Evolutionary conservation across 1,284 basidiomycete genomes (phyloP).

Genomic region (Malassezia equina): DNA sequence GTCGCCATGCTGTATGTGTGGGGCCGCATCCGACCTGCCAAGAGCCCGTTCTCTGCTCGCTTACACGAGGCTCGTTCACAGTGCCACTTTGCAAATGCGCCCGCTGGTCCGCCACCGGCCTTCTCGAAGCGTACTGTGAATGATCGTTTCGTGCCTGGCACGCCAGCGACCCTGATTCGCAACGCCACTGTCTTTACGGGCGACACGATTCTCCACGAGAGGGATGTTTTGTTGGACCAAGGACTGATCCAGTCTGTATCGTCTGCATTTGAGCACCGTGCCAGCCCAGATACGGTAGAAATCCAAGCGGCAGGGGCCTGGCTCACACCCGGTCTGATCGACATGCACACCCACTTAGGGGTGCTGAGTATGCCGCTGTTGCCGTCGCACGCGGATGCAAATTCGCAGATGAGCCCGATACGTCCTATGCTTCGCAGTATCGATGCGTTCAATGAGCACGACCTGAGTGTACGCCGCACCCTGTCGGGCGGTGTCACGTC

Average conservation of each 20-base stretch:
- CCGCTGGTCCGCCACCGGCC: constrained; percentile 51
- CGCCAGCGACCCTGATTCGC: constrained; percentile 59
- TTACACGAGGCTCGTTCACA: constrained; percentile 8
- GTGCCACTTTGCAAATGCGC: constrained; percentile 20
- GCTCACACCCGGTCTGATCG: constrained; percentile 55
- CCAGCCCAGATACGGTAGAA: constrained; percentile 1
- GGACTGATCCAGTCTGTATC: constrained; percentile 51
- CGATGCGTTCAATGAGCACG: constrained; percentile 59
- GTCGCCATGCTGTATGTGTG: not conserved
- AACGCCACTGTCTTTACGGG: constrained; percentile 76
- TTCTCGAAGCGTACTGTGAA: constrained; percentile 57
- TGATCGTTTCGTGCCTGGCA: constrained; percentile 63
- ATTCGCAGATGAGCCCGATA: constrained; percentile 44
- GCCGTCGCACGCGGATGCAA: constrained; percentile 55
- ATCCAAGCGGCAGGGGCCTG: constrained; percentile 30
- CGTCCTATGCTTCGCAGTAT: constrained; percentile 58
- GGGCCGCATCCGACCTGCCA: not conserved
- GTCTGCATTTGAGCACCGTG: constrained; percentile 7
- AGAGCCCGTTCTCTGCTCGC: not conserved
- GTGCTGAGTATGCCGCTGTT: constrained; percentile 21
- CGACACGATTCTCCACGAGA: constrained; percentile 56
- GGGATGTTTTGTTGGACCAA: constrained; percentile 49
- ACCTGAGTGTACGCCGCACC: constrained; percentile 55
- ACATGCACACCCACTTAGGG: constrained; percentile 71
- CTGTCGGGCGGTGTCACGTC: constrained; percentile 63